Evolutionary conservation across 163 green algal species (phyloP).

Genomic region (Coccomyxa subellipsoidea): DNA sequence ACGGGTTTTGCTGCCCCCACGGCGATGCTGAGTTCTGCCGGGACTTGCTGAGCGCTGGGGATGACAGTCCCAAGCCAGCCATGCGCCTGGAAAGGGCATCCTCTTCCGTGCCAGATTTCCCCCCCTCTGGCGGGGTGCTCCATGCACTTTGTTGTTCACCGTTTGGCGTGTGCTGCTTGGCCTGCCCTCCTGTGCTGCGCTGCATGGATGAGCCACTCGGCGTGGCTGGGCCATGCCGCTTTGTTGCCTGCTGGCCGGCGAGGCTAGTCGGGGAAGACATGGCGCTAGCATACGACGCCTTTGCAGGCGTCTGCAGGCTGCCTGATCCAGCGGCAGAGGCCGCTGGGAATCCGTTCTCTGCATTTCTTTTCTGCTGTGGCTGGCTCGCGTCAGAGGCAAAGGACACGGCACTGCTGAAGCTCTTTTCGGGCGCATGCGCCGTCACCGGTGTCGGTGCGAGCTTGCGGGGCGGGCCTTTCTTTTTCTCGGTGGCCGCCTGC

Average conservation of each 20-base stretch:
- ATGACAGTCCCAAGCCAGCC: not conserved
- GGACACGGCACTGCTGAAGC: not conserved
- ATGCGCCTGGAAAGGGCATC: not conserved
- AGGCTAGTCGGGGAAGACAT: not conserved
- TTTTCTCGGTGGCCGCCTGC: not conserved
- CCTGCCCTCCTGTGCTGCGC: not conserved
- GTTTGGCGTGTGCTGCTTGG: not conserved
- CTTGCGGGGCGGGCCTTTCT: not conserved
- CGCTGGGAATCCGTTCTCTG: not conserved
- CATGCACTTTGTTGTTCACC: not conserved
- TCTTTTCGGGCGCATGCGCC: not conserved
- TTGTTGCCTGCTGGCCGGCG: not conserved
- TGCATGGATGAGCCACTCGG: not conserved
- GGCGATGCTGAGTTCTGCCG: not conserved
- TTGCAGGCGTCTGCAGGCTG: not conserved
- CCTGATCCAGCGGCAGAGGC: not conserved
- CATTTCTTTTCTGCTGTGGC: not conserved
- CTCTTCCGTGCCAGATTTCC: not conserved
- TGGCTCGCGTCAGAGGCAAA: not conserved
- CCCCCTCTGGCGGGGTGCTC: not conserved
- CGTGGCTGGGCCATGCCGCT: not conserved
- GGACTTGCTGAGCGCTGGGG: not conserved
- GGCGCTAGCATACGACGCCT: not conserved
- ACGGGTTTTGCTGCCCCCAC: not conserved
- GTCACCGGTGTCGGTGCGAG: not conserved